Base-by-base conservation (phyloP, 169 alveolate species). In the Plasmodium relictum region DNA sequence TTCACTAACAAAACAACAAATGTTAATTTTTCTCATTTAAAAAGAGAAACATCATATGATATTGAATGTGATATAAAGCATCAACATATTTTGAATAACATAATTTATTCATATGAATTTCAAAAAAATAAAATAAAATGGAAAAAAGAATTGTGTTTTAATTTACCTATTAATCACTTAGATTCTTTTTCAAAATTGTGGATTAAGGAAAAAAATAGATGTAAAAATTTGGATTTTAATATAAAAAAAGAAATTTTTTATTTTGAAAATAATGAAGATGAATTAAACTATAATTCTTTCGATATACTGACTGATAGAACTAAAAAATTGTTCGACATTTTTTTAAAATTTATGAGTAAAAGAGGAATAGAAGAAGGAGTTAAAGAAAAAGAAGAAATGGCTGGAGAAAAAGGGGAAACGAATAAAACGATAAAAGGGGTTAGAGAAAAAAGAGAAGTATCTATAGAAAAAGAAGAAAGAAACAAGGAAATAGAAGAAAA, bases 21-120 rank as follows among this genome's bases (percentile, higher is more conserved):
- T 66, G 78, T 78, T 50, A 62, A 65, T 66, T 78, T 78, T 78
- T 78, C 89, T 6, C 44, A 39, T 48, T 78, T 44, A 66, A 52
- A 69, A 78, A 78, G 89, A 48, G 89, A 69, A 66, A 78, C 89
- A 3, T 48, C 69, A 3, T 78, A 63, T 54, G 89, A 78, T 54
- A 78, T 78, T 24, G 89, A 78, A 59, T 78, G 89, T 78, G 89
- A 78, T 58, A 78, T 78, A 48, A 65, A 69, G 31, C 89, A 78
- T 50, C 66, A 78, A 65, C 65, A 62, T 37, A 78, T 78, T 7
- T 65, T 78, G 41, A 78, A 78, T 48, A 54, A 63, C 0, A 26
- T n/a, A 14, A 66, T 78, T 16, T 78, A 78, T 65, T 45, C 78
- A 50, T 78, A 58, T 31, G 73, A 78, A 58, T 78, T 78, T 78